These are phyloP conservation scores for Kuraishia borneana DNA, from an alignment of 805 yeast genomes.

Conservation along the genomic window DNA sequence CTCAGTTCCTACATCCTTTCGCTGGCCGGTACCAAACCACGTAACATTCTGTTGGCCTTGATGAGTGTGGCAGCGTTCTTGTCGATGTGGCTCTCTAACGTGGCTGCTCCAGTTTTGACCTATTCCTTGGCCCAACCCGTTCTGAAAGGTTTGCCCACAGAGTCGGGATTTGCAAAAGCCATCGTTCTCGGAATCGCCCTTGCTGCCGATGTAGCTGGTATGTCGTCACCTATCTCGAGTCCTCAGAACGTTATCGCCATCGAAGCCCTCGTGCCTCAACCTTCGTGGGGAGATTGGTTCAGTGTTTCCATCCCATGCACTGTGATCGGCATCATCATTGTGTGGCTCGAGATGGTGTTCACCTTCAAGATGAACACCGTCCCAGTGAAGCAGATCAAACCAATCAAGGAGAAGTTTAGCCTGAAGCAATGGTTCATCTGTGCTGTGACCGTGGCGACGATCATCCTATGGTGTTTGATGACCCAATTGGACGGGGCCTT, in stretches of 20 bases:
- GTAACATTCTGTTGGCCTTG: constrained; percentile 32
- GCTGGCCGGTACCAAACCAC: constrained; percentile 39
- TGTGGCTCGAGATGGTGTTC: constrained; percentile 38
- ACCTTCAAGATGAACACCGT: constrained; percentile 41
- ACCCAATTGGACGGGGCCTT: constrained; percentile 27
- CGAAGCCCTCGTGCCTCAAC: constrained; percentile 39
- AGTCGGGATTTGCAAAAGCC: constrained; percentile 19
- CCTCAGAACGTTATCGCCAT: constrained; percentile 47
- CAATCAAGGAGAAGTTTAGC: constrained; percentile 33
- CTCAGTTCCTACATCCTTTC: constrained; percentile 36
- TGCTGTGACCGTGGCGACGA: constrained; percentile 29
- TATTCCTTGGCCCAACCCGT: constrained; percentile 39
- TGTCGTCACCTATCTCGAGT: constrained; percentile 44
- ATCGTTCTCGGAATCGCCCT: constrained; percentile 29
- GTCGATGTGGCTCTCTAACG: constrained; percentile 49
- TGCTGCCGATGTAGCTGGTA: constrained; percentile 42
- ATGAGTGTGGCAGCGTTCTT: constrained; percentile 41
- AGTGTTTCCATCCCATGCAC: constrained; percentile 38
- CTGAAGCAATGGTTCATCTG: constrained; percentile 31
- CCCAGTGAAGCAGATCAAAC: constrained; percentile 33
- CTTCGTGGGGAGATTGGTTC: constrained; percentile 49
- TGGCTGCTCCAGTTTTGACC: constrained; percentile 44
- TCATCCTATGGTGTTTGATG: constrained; percentile 37
- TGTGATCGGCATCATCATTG: constrained; percentile 25
- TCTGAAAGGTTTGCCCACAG: constrained; percentile 25